These are phyloP conservation scores for Echinosophora koreensis DNA, from an alignment of 306 rosid species.

Conservation along the genomic window DNA sequence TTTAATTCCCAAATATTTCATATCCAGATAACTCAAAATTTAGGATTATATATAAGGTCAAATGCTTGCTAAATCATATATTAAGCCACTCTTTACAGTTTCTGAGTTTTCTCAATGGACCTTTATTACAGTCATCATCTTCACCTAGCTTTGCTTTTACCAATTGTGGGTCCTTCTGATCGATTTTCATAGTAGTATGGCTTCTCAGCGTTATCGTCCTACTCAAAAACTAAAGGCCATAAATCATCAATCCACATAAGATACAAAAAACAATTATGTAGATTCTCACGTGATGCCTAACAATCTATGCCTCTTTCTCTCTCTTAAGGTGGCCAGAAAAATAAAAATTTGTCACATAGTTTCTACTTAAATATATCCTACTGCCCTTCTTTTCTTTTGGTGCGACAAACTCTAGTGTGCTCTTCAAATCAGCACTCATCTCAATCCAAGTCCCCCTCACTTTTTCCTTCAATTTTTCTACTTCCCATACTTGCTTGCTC, in stretches of 20 bases:
- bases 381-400: neutral
- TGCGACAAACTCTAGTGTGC: neutral
- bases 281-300: constrained; percentile 40
- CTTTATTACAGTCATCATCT: neutral
- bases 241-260: constrained; percentile 18
- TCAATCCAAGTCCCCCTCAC: neutral
- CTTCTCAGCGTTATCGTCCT: neutral
- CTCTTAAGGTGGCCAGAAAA: constrained; percentile 19
- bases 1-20: neutral
- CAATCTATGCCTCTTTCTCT: constrained; percentile 7
- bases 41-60: neutral
- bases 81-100: neutral
- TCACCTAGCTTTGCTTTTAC: constrained; percentile 1
- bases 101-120: neutral
- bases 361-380: constrained; percentile 3
- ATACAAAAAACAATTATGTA: constrained; percentile 32
- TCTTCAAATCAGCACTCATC: constrained; percentile 4
- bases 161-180: constrained; percentile 21
- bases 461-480: neutral
- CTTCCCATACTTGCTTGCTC: neutral
- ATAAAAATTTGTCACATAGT: constrained; percentile 10
- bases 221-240: constrained; percentile 5
- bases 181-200: neutral
- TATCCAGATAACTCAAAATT: constrained; percentile 2
- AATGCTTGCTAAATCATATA: neutral